These are phyloP conservation scores for Fusarium sp. DNA, from an alignment of 2,329 filamentous ascomycete species.

Conservation along the genomic window DNA sequence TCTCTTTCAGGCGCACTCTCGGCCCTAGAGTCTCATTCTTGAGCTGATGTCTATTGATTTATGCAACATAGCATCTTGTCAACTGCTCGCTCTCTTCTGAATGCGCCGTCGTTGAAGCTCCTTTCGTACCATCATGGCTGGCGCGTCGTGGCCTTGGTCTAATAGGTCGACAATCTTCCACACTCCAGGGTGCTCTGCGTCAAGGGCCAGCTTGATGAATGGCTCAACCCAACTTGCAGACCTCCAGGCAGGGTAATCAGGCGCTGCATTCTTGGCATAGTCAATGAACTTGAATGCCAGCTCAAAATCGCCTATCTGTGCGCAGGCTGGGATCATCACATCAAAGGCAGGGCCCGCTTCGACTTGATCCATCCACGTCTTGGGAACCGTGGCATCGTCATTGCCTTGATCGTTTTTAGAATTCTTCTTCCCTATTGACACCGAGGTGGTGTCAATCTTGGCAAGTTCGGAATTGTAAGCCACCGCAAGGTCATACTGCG, in stretches of 20 bases:
- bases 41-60: neutral
- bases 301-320: constrained; percentile 44
- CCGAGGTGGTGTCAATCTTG: constrained; percentile 2
- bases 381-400: neutral
- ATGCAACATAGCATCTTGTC: neutral
- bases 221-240: constrained; percentile 42
- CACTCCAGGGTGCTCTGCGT: constrained; percentile 45
- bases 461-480: constrained; percentile 44
- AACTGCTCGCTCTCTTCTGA: constrained; percentile 15
- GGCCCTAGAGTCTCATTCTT: neutral
- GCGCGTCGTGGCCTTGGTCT: constrained; percentile 27
- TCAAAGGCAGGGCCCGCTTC: constrained; percentile 32
- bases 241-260: constrained; percentile 7
- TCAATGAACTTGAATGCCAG: constrained; percentile 48
- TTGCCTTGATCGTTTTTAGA: constrained; percentile 5
- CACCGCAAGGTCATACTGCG: constrained; percentile 40
- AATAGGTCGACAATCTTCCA: constrained; percentile 48
- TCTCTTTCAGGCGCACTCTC: neutral
- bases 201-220: constrained; percentile 42
- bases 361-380: constrained; percentile 14
- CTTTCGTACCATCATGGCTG: constrained; percentile 33
- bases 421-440: neutral
- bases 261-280: constrained; percentile 5
- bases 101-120: constrained; percentile 42
- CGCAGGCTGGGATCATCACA: constrained; percentile 45